phyloP scores from a whole-genome alignment of 2,329 filamentous ascomycete genomes.

The Claviceps maximensis region DNA sequence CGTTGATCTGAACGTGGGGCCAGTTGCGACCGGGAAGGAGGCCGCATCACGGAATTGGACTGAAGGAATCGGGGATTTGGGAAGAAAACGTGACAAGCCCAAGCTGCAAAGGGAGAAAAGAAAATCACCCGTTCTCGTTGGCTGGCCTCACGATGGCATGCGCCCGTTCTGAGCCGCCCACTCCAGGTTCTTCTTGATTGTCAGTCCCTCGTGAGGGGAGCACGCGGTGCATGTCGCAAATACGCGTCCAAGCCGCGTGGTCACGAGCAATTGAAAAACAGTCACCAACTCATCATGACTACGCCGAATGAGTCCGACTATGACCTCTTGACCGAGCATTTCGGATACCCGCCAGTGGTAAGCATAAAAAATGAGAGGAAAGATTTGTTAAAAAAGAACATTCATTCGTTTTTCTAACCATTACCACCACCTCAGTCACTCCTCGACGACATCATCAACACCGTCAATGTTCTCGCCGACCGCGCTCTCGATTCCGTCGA shows the following conservation, averaged over 20 bases:
- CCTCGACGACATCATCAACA: constrained; percentile 96
- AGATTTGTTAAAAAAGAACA: not conserved
- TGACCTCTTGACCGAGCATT: constrained; percentile 81
- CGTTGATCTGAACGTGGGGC: not conserved
- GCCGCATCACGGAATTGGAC: too few species aligned
- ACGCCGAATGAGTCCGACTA: constrained; percentile 33
- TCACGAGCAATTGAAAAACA: constrained; percentile 4
- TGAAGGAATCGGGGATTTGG: not conserved
- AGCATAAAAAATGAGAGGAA: too few species aligned
- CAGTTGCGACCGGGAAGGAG: not conserved
- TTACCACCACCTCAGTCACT: constrained; percentile 47
- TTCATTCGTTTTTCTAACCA: not conserved
- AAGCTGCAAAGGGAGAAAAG: not conserved
- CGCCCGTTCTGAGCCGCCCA: not conserved
- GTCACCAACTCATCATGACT: constrained; percentile 15
- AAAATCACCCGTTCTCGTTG: not conserved
- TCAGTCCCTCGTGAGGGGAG: not conserved
- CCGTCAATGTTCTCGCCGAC: constrained; percentile 85
- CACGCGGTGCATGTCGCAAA: not conserved
- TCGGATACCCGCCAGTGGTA: constrained; percentile 87
- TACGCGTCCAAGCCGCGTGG: constrained; percentile 9
- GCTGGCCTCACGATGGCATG: not conserved
- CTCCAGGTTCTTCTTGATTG: not conserved
- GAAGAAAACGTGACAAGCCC: not conserved
- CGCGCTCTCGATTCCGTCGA: constrained; percentile 82